A percentile compares a stretch with the other conserved stretches of the same genome.
Conservation (phyloP, 2,329 filamentous ascomycete species). For the Apiospora aurea region DNA sequence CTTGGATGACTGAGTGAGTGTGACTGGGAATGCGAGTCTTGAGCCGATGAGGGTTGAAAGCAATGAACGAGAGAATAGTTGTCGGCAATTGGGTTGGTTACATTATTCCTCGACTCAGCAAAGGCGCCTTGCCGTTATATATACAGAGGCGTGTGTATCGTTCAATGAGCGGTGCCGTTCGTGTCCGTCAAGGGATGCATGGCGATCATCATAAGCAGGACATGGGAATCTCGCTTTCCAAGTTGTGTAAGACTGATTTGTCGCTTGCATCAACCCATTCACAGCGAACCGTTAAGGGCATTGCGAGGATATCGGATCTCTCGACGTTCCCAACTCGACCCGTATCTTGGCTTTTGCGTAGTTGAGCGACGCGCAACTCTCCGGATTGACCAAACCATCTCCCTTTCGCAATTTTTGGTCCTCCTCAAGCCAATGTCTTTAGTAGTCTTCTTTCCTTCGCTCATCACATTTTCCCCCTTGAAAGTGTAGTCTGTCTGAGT, state of each 20-base stretch:
- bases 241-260: background rate
- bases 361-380: background rate
- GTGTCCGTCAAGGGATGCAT: background rate
- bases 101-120: background rate
- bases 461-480: background rate
- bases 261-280: background rate
- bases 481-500: background rate
- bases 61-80: background rate
- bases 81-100: background rate
- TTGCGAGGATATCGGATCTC: background rate
- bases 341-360: background rate
- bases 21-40: background rate
- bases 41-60: background rate
- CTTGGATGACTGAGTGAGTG: background rate
- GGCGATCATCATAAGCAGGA: background rate
- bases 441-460: background rate
- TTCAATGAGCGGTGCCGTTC: background rate
- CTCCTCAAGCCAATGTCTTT: background rate
- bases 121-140: background rate
- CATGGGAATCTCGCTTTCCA: background rate
- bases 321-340: background rate
- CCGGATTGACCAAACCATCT: conserved; percentile 4
- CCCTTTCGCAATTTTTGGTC: background rate
- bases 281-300: background rate
- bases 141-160: background rate